Evolutionary conservation across 169 alveolate species (phyloP).

Genomic region (Plasmodium inui): DNA sequence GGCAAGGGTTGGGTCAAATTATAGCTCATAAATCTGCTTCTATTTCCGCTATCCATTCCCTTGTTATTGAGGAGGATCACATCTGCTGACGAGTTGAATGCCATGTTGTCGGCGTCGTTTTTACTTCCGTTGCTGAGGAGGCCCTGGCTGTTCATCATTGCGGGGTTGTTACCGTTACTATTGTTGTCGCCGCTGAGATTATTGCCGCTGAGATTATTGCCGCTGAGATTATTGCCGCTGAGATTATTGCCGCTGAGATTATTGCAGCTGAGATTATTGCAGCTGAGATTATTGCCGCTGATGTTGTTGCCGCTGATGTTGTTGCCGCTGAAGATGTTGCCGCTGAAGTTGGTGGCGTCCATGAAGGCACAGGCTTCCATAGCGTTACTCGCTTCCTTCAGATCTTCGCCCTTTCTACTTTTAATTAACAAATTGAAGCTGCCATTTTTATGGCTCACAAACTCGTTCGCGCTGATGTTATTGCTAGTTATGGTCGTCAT

Average conservation of each 20-base stretch:
- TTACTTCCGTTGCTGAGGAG: background rate
- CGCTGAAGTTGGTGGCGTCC: background rate
- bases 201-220: background rate
- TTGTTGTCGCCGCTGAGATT: background rate
- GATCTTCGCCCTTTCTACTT: constrained; percentile 36
- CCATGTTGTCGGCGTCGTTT: background rate
- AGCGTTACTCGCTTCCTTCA: background rate
- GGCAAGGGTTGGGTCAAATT: constrained; percentile 9
- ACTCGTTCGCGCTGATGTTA: constrained; percentile 15
- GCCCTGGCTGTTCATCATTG: background rate
- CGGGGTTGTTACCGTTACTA: background rate
- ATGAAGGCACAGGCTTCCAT: background rate
- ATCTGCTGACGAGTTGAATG: background rate
- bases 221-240: background rate
- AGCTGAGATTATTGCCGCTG: background rate
- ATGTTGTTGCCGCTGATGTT: background rate
- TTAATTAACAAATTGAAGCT: constrained; percentile 19
- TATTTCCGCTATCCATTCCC: background rate
- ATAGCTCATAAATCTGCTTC: background rate
- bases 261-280: background rate
- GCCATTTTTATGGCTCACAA: constrained; percentile 5
- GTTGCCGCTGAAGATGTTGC: background rate
- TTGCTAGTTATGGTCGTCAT: background rate
- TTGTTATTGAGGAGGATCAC: background rate
- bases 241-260: background rate